phyloP scores from a whole-genome alignment of 148 eudicot species.

The Hydrangea macrophylla region DNA sequence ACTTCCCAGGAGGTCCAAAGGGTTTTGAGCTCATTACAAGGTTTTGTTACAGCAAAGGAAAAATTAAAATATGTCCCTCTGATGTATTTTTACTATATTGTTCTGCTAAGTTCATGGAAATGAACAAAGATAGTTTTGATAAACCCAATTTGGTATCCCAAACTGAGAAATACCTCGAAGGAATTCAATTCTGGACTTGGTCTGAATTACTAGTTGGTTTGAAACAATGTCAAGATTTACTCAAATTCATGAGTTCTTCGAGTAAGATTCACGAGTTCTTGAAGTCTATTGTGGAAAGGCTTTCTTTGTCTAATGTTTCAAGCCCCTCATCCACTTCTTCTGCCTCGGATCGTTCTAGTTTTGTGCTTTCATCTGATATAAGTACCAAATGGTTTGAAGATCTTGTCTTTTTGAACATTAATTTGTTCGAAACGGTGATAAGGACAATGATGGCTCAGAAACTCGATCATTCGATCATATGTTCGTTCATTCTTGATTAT shows the following conservation, averaged over 20 bases:
- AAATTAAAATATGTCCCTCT: constrained; percentile 30
- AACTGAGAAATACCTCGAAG: constrained; percentile 28
- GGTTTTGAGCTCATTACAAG: constrained; percentile 46
- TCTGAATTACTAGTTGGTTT: constrained; percentile 42
- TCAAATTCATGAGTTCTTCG: constrained; percentile 5
- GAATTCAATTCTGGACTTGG: constrained; percentile 48
- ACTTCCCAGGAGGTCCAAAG: constrained; percentile 55
- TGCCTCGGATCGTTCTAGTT: constrained; percentile 40
- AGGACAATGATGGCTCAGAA: constrained; percentile 33
- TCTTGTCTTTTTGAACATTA: constrained; percentile 28
- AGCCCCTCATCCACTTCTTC: constrained; percentile 27
- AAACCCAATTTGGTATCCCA: constrained; percentile 26
- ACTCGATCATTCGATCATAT: constrained; percentile 36
- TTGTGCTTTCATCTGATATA: constrained; percentile 42
- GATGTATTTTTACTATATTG: constrained; percentile 35
- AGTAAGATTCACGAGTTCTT: constrained; percentile 23
- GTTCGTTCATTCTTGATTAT: constrained; percentile 47
- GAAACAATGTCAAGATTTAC: constrained; percentile 34
- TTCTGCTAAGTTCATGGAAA: constrained; percentile 45
- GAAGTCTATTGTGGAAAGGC: constrained; percentile 33
- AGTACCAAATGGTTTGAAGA: constrained; percentile 56
- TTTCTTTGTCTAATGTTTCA: constrained; percentile 12
- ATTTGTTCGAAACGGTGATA: constrained; percentile 35
- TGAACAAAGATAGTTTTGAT: constrained; percentile 22
- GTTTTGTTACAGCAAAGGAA: constrained; percentile 47